phyloP scores from a whole-genome alignment of 352 stramenopile species.

The Pythium aristosporum region DNA sequence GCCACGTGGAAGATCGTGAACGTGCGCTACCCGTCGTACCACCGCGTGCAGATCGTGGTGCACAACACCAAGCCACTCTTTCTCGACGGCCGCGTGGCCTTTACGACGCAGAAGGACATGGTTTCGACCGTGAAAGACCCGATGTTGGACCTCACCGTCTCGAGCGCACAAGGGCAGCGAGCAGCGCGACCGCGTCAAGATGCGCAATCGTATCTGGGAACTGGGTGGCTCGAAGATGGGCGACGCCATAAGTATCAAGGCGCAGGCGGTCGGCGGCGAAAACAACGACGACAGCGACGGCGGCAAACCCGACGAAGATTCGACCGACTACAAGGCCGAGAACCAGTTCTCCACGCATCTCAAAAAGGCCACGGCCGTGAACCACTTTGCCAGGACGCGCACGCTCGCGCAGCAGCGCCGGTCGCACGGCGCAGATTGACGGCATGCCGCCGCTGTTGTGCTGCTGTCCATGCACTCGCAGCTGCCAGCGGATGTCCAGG shows the following conservation, averaged over 20 bases:
- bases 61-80: constrained; percentile 98
- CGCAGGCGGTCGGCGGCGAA: constrained; percentile 49
- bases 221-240: constrained; percentile 97
- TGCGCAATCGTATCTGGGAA: constrained; percentile 99
- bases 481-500: constrained; percentile 96
- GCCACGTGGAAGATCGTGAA: constrained; percentile 86
- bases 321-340: constrained; percentile 93
- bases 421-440: constrained; percentile 94
- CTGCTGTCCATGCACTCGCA: constrained; percentile 99
- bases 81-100: constrained; percentile 91
- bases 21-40: constrained; percentile 81
- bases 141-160: constrained; percentile 95
- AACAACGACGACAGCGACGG: constrained; percentile 56
- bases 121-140: constrained; percentile 95
- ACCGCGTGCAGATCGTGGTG: constrained; percentile 95
- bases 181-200: constrained; percentile 86
- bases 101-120: constrained; percentile 95
- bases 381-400: constrained; percentile 96
- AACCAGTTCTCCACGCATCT: constrained; percentile 94
- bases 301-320: constrained; percentile 39
- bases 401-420: constrained; percentile 95
- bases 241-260: constrained; percentile 92
- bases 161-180: constrained; percentile 93
- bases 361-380: constrained; percentile 90
- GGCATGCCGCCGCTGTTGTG: constrained; percentile 94